Base-by-base conservation (phyloP, 306 rosid species). In the apple (Malus domestica) region DNA sequence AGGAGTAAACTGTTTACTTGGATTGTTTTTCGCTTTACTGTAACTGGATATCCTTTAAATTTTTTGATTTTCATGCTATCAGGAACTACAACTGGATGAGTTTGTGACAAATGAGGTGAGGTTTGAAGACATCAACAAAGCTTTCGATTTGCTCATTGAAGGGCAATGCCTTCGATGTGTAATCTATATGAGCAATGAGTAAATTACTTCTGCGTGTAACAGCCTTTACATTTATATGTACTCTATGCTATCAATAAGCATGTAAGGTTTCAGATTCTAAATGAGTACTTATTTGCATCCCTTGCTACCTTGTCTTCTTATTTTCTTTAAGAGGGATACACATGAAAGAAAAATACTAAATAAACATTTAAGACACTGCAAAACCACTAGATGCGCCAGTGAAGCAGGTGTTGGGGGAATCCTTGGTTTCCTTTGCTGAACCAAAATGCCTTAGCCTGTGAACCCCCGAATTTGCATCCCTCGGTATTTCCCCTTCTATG, bases 31-130 rank as follows among this genome's bases (percentile, higher is more conserved):
- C 11, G 12, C 45, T 44, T 8, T 30, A 59, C 18, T 14, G 46
- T 27, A 29, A 12, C 33, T 4, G 46, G 68, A 61, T 42, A 19
- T 18, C 69, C 35, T 18, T 27, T n/a, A 29, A n/a, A 60, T 8
- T 15, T 59, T 67, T 77, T 25, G 0, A 25, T 49, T 63, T 27
- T 6, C 45, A 16, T 61, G 29, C n/a, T 55, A 18, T 35, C 87
- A 89, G 98, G 93, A 93, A 71, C 89, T 88, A 68, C 84, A 78
- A 27, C 82, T 91, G 87, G 98, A 93, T 78, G 88, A 89, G 44
- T 93, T 91, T 82, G 91, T 89, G 4, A 87, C 97, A 10, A 97
- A 89, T 19, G 93, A 91, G 73, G 72, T 87, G 65, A 75, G 46
- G 72, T 91, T 93, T 55, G 82, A 91, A 63, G 96, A 91, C 73